These are phyloP conservation scores for Protomyces lactucae-debilis DNA, from an alignment of 1,139 yeast genomes.

Conservation along the genomic window DNA sequence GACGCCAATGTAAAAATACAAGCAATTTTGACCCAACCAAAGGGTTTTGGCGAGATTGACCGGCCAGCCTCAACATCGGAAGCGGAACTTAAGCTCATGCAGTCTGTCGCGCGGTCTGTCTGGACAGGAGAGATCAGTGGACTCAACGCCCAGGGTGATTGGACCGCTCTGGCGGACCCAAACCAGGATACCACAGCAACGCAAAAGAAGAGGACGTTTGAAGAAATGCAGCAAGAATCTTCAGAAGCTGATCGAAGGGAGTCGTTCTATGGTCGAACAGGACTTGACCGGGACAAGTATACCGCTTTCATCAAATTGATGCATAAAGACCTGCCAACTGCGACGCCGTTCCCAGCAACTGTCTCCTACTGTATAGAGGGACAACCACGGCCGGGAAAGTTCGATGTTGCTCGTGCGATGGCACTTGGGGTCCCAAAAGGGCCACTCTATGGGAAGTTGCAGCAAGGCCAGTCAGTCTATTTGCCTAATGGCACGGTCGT, in stretches of 20 bases:
- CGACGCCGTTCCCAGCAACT: constrained; percentile 11
- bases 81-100: not conserved
- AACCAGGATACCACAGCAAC: not conserved
- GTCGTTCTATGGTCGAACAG: not conserved
- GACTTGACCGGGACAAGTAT: not conserved
- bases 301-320: not conserved
- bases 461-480: constrained; percentile 44
- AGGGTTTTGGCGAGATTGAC: not conserved
- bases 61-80: not conserved
- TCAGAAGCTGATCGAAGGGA: not conserved
- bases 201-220: not conserved
- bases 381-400: constrained; percentile 70
- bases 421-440: constrained; percentile 69
- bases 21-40: constrained; percentile 2
- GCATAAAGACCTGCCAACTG: not conserved
- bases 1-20: constrained; percentile 7
- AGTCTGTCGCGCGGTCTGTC: constrained; percentile 8
- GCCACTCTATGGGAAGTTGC: constrained; percentile 34
- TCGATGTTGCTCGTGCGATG: constrained; percentile 60
- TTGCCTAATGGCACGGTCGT: constrained; percentile 58
- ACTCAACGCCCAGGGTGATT: not conserved
- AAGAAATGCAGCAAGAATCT: not conserved
- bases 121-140: constrained; percentile 13
- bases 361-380: constrained; percentile 64
- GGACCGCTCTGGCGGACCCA: not conserved